phyloP scores from a whole-genome alignment of 768 basidiomycete genomes.

The Cystobasidiopsis lactophilus region DNA sequence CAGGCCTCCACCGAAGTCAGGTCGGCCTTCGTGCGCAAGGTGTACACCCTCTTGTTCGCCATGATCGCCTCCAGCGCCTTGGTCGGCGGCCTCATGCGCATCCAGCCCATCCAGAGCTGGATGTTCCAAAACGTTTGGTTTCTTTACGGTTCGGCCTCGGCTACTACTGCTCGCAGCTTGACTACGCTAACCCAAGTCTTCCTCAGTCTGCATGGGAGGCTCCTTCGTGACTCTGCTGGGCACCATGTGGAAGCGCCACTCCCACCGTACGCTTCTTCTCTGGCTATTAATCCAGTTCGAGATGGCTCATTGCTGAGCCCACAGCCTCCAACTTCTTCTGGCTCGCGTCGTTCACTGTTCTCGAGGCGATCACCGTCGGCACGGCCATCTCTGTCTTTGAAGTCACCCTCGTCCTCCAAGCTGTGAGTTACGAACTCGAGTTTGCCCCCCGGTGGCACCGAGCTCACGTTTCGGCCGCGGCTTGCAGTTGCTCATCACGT shows the following conservation, averaged over 20 bases:
- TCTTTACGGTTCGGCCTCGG: too few relatives aligned
- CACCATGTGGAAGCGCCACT: conserved; percentile 60
- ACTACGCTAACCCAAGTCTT: too few relatives aligned
- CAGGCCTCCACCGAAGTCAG: conserved; percentile 37
- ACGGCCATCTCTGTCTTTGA: conserved; percentile 55
- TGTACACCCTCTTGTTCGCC: conserved; percentile 49
- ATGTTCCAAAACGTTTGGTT: too few relatives aligned
- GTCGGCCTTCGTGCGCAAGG: conserved; percentile 57
- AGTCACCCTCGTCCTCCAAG: conserved; percentile 49
- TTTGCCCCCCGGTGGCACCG: too few relatives aligned
- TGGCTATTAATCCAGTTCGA: neutral
- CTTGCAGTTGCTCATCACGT: too few relatives aligned
- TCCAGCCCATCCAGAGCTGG: neutral
- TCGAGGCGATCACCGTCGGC: conserved; percentile 84
- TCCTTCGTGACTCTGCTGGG: conserved; percentile 6
- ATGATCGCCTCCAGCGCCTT: conserved; percentile 50
- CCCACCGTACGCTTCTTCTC: conserved; percentile 31
- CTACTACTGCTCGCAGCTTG: too few relatives aligned
- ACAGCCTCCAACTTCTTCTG: conserved; percentile 54
- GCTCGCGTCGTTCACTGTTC: conserved; percentile 61
- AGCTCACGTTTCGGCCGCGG: too few relatives aligned
- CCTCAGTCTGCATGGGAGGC: conserved; percentile 40
- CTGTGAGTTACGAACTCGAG: too few relatives aligned
- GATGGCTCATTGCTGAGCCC: neutral
- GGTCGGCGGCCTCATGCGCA: conserved; percentile 41